Evolutionary conservation across 352 stramenopile genomes (phyloP).

Genomic region (Stramenopiles sp.): DNA sequence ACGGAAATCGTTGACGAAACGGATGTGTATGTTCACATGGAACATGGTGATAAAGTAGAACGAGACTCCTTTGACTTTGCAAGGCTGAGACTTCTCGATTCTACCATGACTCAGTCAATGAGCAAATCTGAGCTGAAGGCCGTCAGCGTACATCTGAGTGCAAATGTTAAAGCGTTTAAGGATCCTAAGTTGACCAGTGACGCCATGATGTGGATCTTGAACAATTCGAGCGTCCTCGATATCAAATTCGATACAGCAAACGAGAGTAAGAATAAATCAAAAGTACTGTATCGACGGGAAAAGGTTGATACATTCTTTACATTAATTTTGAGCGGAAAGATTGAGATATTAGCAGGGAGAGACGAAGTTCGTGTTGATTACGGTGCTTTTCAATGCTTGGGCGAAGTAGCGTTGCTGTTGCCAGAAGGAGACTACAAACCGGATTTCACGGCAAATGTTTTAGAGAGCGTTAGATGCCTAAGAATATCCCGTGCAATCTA

Average conservation of each 20-base stretch:
- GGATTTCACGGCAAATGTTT: constrained; percentile 41
- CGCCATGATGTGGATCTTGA: too few species aligned
- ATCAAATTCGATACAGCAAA: too few species aligned
- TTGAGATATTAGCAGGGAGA: constrained; percentile 35
- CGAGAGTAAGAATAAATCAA: too few species aligned
- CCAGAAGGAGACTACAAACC: constrained; percentile 28
- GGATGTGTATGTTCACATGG: too few species aligned
- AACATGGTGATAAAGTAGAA: too few species aligned
- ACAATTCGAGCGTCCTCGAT: too few species aligned
- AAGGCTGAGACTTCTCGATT: constrained; percentile 36
- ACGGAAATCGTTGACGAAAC: constrained; percentile 88
- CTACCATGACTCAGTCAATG: too few species aligned
- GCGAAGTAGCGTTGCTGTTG: constrained; percentile 29
- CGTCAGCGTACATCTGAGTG: constrained; percentile 34
- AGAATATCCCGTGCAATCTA: constrained; percentile 9
- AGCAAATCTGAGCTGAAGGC: too few species aligned
- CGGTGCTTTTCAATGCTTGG: constrained; percentile 41
- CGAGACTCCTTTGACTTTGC: constrained; percentile 32
- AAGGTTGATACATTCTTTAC: constrained; percentile 33
- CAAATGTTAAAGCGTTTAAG: constrained; percentile 35
- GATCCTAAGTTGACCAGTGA: constrained; percentile 21
- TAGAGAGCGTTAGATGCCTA: constrained; percentile 17
- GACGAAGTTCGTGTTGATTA: constrained; percentile 40
- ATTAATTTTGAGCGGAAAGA: constrained; percentile 38
- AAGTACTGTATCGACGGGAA: constrained; percentile 35